phyloP scores from a whole-genome alignment of 352 stramenopile species.

The Pythium sukuiense region DNA sequence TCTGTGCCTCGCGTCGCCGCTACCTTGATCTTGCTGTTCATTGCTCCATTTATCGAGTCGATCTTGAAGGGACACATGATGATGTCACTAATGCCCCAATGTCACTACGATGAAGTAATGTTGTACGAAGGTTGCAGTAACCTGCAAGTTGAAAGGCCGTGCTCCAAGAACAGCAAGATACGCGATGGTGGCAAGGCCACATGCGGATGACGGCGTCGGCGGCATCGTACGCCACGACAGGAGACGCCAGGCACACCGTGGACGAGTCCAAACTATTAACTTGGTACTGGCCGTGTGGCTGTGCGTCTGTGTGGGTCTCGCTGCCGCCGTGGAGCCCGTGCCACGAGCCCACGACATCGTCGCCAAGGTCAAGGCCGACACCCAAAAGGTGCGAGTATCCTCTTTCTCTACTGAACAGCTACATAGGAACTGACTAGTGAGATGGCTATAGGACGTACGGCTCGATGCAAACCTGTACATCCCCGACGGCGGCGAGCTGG shows the following conservation, averaged over 20 bases:
- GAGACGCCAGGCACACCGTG: neutral
- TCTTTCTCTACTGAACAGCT: neutral
- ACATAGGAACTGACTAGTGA: neutral
- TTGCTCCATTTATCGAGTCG: neutral
- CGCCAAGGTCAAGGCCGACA: constrained; percentile 44
- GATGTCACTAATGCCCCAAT: constrained; percentile 15
- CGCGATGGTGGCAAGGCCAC: neutral
- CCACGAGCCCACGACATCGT: constrained; percentile 53
- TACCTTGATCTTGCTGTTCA: constrained; percentile 35
- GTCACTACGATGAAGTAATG: constrained; percentile 8
- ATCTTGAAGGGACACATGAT: constrained; percentile 27
- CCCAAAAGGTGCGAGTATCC: constrained; percentile 33
- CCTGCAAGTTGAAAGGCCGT: neutral
- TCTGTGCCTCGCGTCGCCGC: constrained; percentile 43
- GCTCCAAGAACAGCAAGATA: neutral
- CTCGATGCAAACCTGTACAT: constrained; percentile 74
- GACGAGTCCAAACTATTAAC: neutral
- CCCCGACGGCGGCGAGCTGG: constrained; percentile 64
- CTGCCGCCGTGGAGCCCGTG: constrained; percentile 39
- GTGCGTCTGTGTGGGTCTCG: neutral
- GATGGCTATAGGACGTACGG: constrained; percentile 39
- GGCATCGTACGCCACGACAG: neutral
- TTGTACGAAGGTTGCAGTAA: constrained; percentile 22
- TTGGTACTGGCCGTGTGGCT: neutral
- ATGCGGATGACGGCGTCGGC: neutral